These are phyloP conservation scores for Aspergillus spinulosporus DNA, from an alignment of 2,329 filamentous ascomycete species.

Conservation along the genomic window DNA sequence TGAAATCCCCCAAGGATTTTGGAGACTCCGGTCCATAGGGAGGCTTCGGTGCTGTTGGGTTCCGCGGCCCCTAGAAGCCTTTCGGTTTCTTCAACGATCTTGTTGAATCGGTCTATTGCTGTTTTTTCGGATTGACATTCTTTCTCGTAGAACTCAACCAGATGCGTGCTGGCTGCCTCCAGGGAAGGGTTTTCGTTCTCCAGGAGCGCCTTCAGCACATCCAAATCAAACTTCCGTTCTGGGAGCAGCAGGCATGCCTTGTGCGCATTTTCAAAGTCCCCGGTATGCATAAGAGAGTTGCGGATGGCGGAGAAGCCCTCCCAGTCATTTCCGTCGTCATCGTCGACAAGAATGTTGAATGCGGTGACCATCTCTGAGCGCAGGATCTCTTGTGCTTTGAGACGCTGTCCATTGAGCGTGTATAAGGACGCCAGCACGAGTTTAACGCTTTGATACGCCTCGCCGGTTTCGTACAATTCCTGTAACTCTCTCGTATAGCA, in stretches of 20 bases:
- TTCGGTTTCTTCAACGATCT: neutral
- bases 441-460: neutral
- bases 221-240: neutral
- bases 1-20: neutral
- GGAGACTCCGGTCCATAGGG: neutral
- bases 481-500: neutral
- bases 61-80: neutral
- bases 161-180: neutral
- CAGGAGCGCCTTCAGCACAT: neutral
- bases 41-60: neutral
- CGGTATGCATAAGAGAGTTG: neutral
- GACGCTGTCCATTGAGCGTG: neutral
- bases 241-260: neutral
- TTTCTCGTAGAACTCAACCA: neutral
- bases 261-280: conserved; percentile 5
- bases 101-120: neutral
- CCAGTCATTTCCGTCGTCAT: conserved; percentile 1
- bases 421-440: neutral
- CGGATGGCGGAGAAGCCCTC: neutral
- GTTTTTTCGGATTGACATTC: neutral
- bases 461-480: neutral
- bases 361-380: conserved; percentile 2
- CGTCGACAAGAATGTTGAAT: conserved; percentile 8
- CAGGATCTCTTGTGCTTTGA: neutral
- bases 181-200: neutral